A percentile compares a stretch with the other conserved stretches of the same genome.
Conservation (phyloP, 2,329 filamentous ascomycete species). For the Trichoderma cornu-damae region DNA sequence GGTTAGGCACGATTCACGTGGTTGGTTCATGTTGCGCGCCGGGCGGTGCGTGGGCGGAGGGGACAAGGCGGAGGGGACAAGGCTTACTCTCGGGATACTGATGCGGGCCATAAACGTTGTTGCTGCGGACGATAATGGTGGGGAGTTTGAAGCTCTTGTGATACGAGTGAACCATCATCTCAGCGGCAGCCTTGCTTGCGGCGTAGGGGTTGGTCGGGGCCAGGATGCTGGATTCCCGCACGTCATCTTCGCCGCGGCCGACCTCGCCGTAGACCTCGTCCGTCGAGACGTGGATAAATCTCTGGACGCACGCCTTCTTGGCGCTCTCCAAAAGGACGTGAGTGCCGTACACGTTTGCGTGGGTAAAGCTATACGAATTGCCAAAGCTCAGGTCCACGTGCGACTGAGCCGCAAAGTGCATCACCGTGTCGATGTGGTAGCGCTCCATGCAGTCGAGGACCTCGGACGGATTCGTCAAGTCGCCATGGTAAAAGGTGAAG, state of each 20-base stretch:
- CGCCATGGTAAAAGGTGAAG: slow-evolving; percentile 74
- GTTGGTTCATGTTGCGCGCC: too few relatives aligned
- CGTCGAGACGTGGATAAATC: slow-evolving; percentile 78
- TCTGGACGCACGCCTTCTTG: slow-evolving; percentile 62
- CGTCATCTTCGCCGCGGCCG: slow-evolving; percentile 63
- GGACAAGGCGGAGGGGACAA: background rate
- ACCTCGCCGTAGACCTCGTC: slow-evolving; percentile 85
- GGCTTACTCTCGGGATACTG: slow-evolving; percentile 75
- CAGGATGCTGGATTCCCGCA: slow-evolving; percentile 67
- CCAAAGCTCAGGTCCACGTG: slow-evolving; percentile 80
- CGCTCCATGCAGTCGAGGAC: slow-evolving; percentile 66
- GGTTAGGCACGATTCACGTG: too few relatives aligned
- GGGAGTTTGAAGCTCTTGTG: slow-evolving; percentile 77
- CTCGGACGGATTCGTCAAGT: slow-evolving; percentile 66
- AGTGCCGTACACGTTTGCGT: slow-evolving; percentile 79
- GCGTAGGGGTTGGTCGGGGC: slow-evolving; percentile 79
- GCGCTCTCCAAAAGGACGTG: slow-evolving; percentile 75
- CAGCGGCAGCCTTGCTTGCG: slow-evolving; percentile 73
- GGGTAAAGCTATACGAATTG: slow-evolving; percentile 75
- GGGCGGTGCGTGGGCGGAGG: too few relatives aligned
- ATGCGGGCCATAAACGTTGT: slow-evolving; percentile 82
- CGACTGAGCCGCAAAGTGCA: slow-evolving; percentile 82
- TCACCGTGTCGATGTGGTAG: slow-evolving; percentile 70
- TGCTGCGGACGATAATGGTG: slow-evolving; percentile 72
- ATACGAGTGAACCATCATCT: slow-evolving; percentile 86